Percentiles rank a stretch among this genome's conserved stretches.
Evolutionary conservation across 768 basidiomycete genomes (phyloP).

Genomic region (Phaffia tasmanica): DNA sequence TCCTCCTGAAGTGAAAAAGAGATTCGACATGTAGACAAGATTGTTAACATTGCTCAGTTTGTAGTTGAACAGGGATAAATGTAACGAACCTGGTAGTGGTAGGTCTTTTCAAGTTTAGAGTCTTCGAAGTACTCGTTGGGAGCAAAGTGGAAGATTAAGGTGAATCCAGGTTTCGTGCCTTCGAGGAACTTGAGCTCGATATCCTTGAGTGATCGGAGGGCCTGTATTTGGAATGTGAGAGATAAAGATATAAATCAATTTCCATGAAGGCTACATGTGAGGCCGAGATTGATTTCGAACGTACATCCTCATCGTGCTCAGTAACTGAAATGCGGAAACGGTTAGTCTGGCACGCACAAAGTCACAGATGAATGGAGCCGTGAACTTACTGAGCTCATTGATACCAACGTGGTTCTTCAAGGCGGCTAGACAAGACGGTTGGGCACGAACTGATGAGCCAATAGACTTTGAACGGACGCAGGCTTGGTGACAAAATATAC

Average conservation of each 20-base stretch:
- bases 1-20: slow-evolving; percentile 43
- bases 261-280: no score
- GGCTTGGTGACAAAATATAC: no score
- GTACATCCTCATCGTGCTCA: slow-evolving; percentile 63
- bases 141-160: slow-evolving; percentile 66
- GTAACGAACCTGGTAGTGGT: slow-evolving; percentile 51
- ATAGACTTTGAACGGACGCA: slow-evolving; percentile 4
- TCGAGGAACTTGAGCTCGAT: slow-evolving; percentile 66
- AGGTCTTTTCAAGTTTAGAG: slow-evolving; percentile 73
- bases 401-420: slow-evolving; percentile 81
- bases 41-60: background rate
- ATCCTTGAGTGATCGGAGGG: slow-evolving; percentile 71
- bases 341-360: background rate
- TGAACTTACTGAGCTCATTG: slow-evolving; percentile 50
- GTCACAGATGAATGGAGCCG: background rate
- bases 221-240: slow-evolving; percentile 38
- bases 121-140: slow-evolving; percentile 83
- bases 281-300: slow-evolving; percentile 15
- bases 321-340: slow-evolving; percentile 45
- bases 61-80: background rate
- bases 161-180: slow-evolving; percentile 64
- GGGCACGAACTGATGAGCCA: slow-evolving; percentile 48
- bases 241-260: background rate
- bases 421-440: slow-evolving; percentile 84
- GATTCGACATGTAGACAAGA: background rate